Percentiles rank a stretch among this genome's conserved stretches.
Evolutionary conservation across 2,329 filamentous ascomycete species (phyloP).

Genomic region (Domatiomyces globalis): DNA sequence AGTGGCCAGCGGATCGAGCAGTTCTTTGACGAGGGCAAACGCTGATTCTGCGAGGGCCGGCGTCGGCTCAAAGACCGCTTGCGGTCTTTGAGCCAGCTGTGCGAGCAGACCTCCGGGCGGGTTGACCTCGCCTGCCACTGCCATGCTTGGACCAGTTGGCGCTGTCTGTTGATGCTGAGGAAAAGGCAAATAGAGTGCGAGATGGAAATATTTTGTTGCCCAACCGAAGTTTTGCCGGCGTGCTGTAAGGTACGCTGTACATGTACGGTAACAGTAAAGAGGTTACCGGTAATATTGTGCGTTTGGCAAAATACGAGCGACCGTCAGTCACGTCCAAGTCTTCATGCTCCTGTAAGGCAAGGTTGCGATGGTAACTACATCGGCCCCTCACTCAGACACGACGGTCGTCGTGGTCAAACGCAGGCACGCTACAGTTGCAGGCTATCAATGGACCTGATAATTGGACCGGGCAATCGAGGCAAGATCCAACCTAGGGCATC

Average conservation of each 20-base stretch:
- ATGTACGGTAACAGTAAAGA: no score
- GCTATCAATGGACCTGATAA: no score
- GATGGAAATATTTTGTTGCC: background rate
- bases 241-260: background rate
- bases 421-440: no score
- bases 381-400: no score
- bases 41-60: slow-evolving; percentile 53
- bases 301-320: no score
- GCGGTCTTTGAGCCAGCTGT: slow-evolving; percentile 48
- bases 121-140: background rate
- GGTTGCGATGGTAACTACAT: no score
- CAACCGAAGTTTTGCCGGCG: background rate
- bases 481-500: no score
- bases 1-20: slow-evolving; percentile 62
- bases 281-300: no score
- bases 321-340: no score
- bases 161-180: background rate
- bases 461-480: no score
- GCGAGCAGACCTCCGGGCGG: slow-evolving; percentile 34
- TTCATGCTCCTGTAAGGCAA: no score
- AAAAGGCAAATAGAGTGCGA: background rate
- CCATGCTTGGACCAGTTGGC: background rate
- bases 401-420: no score
- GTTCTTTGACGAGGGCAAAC: slow-evolving; percentile 62
- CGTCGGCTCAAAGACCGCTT: slow-evolving; percentile 63